These are phyloP conservation scores for Mycogone perniciosa DNA, from an alignment of 2,329 filamentous ascomycete genomes.

Conservation along the genomic window DNA sequence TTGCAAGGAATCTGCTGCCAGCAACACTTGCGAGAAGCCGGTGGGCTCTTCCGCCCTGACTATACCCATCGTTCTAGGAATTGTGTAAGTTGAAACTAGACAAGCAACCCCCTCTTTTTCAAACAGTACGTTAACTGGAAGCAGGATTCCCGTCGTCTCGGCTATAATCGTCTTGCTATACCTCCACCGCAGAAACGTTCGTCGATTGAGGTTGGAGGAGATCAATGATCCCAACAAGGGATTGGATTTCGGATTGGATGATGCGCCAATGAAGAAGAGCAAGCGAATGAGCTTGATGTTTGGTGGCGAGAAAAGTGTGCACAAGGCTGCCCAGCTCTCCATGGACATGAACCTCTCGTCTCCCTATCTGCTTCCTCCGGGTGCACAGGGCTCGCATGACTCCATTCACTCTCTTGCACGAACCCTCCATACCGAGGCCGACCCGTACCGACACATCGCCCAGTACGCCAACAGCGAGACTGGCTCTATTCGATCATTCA, in stretches of 20 bases:
- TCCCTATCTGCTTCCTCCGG: conserved; percentile 89
- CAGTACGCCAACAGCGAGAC: conserved; percentile 52
- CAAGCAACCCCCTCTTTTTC: neutral
- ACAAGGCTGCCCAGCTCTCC: conserved; percentile 51
- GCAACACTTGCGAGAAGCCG: conserved; percentile 54
- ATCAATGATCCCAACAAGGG: conserved; percentile 80
- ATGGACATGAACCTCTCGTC: conserved; percentile 72
- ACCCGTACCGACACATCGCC: conserved; percentile 69
- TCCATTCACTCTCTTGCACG: conserved; percentile 82
- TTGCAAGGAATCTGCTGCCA: conserved; percentile 11
- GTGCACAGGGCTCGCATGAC: conserved; percentile 70
- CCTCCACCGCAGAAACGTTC: conserved; percentile 72
- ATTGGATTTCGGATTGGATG: conserved; percentile 80
- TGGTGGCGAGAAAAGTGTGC: conserved; percentile 48
- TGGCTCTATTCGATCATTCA: conserved; percentile 49
- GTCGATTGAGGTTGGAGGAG: conserved; percentile 70
- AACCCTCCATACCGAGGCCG: conserved; percentile 66
- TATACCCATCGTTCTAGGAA: conserved; percentile 61
- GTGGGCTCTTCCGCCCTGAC: conserved; percentile 48
- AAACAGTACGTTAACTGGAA: conserved; percentile 15
- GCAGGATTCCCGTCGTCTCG: conserved; percentile 67
- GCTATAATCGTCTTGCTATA: conserved; percentile 63
- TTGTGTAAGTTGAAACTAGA: conserved; percentile 52
- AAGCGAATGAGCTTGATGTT: conserved; percentile 30
- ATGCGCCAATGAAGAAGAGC: conserved; percentile 37